A percentile compares a stretch with the other conserved stretches of the same genome.
phyloP scores from a whole-genome alignment of 805 yeast genomes.

The Kodamaea restingae region DNA sequence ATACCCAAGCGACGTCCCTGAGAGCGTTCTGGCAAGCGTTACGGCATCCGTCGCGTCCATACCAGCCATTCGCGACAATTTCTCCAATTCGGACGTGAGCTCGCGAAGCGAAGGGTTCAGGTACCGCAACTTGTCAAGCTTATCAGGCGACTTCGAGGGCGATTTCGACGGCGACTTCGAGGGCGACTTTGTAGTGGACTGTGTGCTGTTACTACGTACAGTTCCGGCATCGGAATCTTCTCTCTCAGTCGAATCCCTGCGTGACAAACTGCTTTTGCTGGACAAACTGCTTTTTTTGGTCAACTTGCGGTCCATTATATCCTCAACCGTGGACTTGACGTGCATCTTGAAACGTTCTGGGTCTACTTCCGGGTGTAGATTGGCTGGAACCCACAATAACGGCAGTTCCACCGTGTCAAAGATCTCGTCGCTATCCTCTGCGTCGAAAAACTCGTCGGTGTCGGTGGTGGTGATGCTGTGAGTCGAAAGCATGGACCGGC shows the following conservation, averaged over 20 bases:
- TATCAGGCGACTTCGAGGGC: neutral
- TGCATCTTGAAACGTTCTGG: slow-evolving; percentile 79
- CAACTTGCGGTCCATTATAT: slow-evolving; percentile 39
- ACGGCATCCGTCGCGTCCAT: slow-evolving; percentile 77
- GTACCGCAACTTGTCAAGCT: slow-evolving; percentile 4
- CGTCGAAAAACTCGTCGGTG: slow-evolving; percentile 16
- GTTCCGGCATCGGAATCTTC: neutral
- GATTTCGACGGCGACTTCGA: neutral
- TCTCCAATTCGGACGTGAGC: slow-evolving; percentile 70
- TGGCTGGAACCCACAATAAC: slow-evolving; percentile 93
- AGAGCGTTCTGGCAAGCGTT: slow-evolving; percentile 74
- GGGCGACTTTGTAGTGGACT: neutral
- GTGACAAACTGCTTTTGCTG: slow-evolving; percentile 19
- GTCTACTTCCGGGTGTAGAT: slow-evolving; percentile 88
- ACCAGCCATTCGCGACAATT: slow-evolving; percentile 72
- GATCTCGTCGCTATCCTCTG: slow-evolving; percentile 19
- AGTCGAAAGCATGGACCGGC: slow-evolving; percentile 7
- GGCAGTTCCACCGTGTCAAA: slow-evolving; percentile 33
- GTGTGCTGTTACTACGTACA: neutral
- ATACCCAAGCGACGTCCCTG: slow-evolving; percentile 62
- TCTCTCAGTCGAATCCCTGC: neutral
- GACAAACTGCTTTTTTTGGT: slow-evolving; percentile 4
- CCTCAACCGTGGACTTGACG: slow-evolving; percentile 56
- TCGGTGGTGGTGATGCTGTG: slow-evolving; percentile 4
- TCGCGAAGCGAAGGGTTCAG: slow-evolving; percentile 63